Percentiles rank a stretch among this genome's conserved stretches.
Evolutionary conservation across 2,329 filamentous ascomycete genomes (phyloP).

Genomic region (Dactylonectria macrodidyma): DNA sequence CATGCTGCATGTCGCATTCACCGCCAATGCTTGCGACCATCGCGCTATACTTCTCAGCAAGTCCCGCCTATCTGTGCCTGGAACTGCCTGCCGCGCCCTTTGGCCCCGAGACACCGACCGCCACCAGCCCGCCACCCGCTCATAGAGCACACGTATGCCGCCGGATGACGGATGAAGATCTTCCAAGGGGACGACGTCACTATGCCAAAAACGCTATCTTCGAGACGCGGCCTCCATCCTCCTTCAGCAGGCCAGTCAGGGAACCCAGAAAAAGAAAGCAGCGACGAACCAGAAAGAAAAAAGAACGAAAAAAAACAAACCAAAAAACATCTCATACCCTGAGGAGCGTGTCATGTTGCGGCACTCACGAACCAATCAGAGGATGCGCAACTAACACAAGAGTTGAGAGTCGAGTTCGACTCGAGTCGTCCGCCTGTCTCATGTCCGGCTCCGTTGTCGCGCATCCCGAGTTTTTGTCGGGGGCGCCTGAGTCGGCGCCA

Average conservation of each 20-base stretch:
- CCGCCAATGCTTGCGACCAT: conserved; percentile 19
- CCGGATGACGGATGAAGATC: background rate
- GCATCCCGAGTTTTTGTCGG: conserved; percentile 49
- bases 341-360: conserved; percentile 31
- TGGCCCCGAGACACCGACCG: background rate
- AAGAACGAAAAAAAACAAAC: background rate
- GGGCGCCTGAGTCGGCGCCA: conserved; percentile 40
- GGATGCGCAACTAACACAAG: conserved; percentile 37
- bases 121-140: background rate
- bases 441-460: conserved; percentile 30
- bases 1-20: conserved; percentile 23
- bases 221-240: no score
- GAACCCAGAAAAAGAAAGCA: conserved; percentile 36
- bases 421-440: conserved; percentile 29
- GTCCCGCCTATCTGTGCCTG: conserved; percentile 6
- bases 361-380: conserved; percentile 40
- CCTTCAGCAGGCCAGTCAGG: background rate
- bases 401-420: conserved; percentile 20
- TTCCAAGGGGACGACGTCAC: background rate
- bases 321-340: conserved; percentile 34
- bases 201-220: background rate
- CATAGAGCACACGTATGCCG: no score
- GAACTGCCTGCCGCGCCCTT: background rate
- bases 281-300: background rate
- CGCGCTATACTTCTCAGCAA: background rate